Conservation (phyloP, 1,284 basidiomycete species). For the Phylloporus gajari region DNA sequence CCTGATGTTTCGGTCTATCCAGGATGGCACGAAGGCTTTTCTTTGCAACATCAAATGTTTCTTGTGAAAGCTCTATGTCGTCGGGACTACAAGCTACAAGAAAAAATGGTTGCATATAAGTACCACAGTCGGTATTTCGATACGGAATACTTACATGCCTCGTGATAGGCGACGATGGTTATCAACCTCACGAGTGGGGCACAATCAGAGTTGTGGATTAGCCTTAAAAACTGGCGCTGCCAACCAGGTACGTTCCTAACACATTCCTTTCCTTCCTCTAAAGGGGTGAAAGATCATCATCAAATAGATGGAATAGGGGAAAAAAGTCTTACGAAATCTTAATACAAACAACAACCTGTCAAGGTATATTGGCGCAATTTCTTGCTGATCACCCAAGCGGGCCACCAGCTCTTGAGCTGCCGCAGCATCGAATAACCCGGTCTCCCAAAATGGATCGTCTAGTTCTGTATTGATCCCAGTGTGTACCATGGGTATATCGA, state of each 20-base stretch:
- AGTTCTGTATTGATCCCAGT: constrained; percentile 10
- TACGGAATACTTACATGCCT: constrained; percentile 29
- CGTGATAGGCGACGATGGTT: constrained; percentile 36
- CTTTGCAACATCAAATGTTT: no score
- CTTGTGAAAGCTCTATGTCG: no score
- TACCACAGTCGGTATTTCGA: no score
- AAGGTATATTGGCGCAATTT: constrained; percentile 33
- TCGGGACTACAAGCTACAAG: no score
- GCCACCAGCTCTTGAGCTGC: constrained; percentile 30
- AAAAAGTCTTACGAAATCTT: constrained; percentile 6
- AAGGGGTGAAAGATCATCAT: background rate
- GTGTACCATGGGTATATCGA: constrained; percentile 34
- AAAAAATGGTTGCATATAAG: no score
- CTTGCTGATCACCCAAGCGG: constrained; percentile 18
- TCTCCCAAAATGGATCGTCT: constrained; percentile 33
- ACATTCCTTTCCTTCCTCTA: constrained; percentile 38
- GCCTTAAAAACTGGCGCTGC: constrained; percentile 15
- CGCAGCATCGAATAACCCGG: constrained; percentile 36
- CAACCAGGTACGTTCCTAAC: constrained; percentile 26
- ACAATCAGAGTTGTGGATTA: constrained; percentile 20
- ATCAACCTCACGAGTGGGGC: constrained; percentile 31
- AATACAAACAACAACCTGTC: constrained; percentile 27
- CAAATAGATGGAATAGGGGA: background rate
- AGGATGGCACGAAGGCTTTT: no score
- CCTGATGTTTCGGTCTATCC: no score